Percentiles rank a stretch among this genome's conserved stretches.
Conservation (phyloP, 2,329 filamentous ascomycete genomes). For the Ophiostoma populinum region DNA sequence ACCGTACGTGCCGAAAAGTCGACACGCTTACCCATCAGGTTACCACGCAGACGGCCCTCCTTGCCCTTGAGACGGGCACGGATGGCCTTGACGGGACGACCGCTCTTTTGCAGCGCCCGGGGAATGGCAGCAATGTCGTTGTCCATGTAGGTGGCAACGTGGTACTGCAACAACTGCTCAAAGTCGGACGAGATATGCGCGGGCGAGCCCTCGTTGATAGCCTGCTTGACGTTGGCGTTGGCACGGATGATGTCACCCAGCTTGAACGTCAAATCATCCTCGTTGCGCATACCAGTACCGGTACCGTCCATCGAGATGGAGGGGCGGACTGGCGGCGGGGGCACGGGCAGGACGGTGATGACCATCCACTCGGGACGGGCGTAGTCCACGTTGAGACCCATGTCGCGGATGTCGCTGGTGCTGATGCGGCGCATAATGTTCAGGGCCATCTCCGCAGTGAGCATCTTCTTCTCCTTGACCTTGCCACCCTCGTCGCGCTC, state of each 20-base stretch:
- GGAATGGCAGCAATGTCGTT: conserved; percentile 96
- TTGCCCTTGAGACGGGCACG: conserved; percentile 97
- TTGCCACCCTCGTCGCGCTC: conserved; percentile 61
- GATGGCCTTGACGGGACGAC: conserved; percentile 90
- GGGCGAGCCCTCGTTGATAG: conserved; percentile 78
- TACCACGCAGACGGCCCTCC: conserved; percentile 91
- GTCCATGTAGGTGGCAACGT: conserved; percentile 98
- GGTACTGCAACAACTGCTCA: conserved; percentile 82
- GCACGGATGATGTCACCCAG: conserved; percentile 95
- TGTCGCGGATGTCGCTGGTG: conserved; percentile 63
- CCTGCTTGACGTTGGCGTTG: conserved; percentile 85
- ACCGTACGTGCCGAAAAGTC: conserved; percentile 99
- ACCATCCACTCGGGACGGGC: conserved; percentile 98
- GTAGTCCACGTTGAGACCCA: conserved; percentile 88
- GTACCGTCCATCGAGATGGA: conserved; percentile 96
- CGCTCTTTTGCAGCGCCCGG: conserved; percentile 90
- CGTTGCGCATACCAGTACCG: conserved; percentile 77
- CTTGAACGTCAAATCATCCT: conserved; percentile 99
- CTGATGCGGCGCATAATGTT: conserved; percentile 75
- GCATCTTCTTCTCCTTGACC: conserved; percentile 60
- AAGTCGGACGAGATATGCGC: conserved; percentile 85
- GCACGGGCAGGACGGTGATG: conserved; percentile 83
- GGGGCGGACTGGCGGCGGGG: conserved; percentile 84
- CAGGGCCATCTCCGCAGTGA: conserved; percentile 72
- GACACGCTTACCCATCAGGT: conserved; percentile 98